Conservation (phyloP, 163 green algal genomes). For the Scenedesmus sp. region DNA sequence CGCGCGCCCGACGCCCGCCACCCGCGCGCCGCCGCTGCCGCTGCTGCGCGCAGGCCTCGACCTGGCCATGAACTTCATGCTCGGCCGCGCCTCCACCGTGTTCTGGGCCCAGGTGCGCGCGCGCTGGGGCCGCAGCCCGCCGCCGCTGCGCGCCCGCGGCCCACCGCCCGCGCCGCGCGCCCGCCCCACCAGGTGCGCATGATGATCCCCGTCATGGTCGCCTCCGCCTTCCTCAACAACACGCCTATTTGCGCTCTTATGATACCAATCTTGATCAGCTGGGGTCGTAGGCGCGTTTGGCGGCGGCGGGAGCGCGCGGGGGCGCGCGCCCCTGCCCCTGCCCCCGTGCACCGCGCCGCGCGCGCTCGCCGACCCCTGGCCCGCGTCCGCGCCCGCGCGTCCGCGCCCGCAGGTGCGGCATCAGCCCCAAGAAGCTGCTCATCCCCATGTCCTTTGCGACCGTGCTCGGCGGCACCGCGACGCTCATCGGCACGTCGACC, state of each 20-base stretch:
- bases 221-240: conserved; percentile 83
- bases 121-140: too few relatives aligned
- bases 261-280: conserved; percentile 72
- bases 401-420: conserved; percentile 30
- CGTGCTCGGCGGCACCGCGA: conserved; percentile 76
- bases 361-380: too few relatives aligned
- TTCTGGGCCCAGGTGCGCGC: conserved; percentile 53
- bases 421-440: conserved; percentile 69
- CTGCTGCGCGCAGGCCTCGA: conserved; percentile 45
- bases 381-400: too few relatives aligned
- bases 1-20: not conserved
- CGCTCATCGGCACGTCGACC: conserved; percentile 80
- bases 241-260: conserved; percentile 80
- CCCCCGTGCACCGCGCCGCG: too few relatives aligned
- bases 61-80: conserved; percentile 60
- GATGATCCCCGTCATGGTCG: conserved; percentile 65
- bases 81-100: conserved; percentile 52
- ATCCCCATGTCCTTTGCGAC: conserved; percentile 73
- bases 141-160: too few relatives aligned
- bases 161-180: too few relatives aligned
- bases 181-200: conserved; percentile 40
- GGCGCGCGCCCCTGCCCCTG: too few relatives aligned
- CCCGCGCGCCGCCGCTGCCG: not conserved
- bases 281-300: conserved; percentile 46
- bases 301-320: too few relatives aligned